These are phyloP conservation scores for Solanum virginianum DNA, from an alignment of 257 asterid species.

Conservation along the genomic window DNA sequence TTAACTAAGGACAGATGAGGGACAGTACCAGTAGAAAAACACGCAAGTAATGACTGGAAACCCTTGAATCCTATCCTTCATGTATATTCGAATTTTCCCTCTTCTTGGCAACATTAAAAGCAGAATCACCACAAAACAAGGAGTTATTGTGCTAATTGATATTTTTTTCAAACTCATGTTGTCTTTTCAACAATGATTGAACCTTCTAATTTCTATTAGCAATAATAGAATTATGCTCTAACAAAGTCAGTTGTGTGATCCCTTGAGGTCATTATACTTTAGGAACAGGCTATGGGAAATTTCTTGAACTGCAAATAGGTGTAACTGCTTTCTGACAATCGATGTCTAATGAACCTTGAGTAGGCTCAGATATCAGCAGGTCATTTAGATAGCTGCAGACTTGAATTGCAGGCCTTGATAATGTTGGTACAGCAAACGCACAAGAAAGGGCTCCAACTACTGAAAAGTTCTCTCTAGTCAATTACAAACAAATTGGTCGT, in stretches of 20 bases:
- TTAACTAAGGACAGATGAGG: slow-evolving; percentile 45
- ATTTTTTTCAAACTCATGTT: slow-evolving; percentile 10
- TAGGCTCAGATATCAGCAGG: slow-evolving; percentile 28
- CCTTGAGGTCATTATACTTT: slow-evolving; percentile 20
- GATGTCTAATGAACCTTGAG: slow-evolving; percentile 14
- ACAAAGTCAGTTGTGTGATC: slow-evolving; percentile 23
- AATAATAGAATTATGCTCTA: slow-evolving; percentile 20
- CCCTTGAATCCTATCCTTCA: slow-evolving; percentile 39
- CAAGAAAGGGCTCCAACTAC: slow-evolving; percentile 61
- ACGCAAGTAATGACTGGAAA: slow-evolving; percentile 30
- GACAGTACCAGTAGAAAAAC: slow-evolving; percentile 46
- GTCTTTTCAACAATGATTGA: slow-evolving; percentile 30
- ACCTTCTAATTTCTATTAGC: slow-evolving; percentile 24
- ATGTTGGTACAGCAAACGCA: slow-evolving; percentile 58
- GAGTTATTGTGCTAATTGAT: slow-evolving; percentile 44
- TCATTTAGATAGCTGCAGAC: slow-evolving; percentile 52
- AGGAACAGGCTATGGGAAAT: slow-evolving; percentile 18
- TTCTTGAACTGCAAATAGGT: slow-evolving; percentile 44
- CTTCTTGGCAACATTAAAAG: slow-evolving; percentile 38
- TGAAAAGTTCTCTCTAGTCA: slow-evolving; percentile 42
- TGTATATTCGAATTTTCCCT: slow-evolving; percentile 26
- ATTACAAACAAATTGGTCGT: slow-evolving; percentile 47
- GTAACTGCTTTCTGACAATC: slow-evolving; percentile 24
- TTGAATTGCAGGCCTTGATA: slow-evolving; percentile 65
- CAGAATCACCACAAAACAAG: slow-evolving; percentile 45